Base-by-base conservation (phyloP, 2,329 filamentous ascomycete species). In the Metarhizium rileyi region DNA sequence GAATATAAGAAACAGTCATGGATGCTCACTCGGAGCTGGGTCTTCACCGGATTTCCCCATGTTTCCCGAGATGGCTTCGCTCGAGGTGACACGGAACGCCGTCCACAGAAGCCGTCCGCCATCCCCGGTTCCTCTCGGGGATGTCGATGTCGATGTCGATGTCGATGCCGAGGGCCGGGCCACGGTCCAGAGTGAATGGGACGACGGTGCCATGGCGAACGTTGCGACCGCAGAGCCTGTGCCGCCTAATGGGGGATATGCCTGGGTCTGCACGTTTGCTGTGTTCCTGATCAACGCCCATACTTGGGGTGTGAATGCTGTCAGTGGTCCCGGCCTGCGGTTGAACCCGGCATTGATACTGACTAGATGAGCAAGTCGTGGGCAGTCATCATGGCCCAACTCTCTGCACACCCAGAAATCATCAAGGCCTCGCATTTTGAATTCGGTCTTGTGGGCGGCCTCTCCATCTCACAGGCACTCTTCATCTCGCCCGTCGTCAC, bases 371-470 rank as follows among this genome's bases (percentile, higher is more conserved):
- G 10, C 18, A 64, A n/a, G 56, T 70, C 72, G 2, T 82, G 66
- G 57, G 75, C 71, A 5, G 73, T 83, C 26, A 81, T 80, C 56
- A 70, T 83, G 5, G 74, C 75, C 0, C 66, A 77, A 55, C 84
- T 80, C 57, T 69, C 82, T 7, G 59, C 68, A 14, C 71, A 71
- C 48, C 62, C 73, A 35, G 68, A 68, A 46, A 81, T 76, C 53
- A 69, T 75, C 0, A 69, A 69, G 2, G 75, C 78, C 1, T 75
- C 73, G 0, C 65, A 68, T 2, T 67, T 83, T 0, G 69, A 79
- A 22, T 83, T 76, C 54, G 79, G 80, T 25, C 76, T 83, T 52
- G 70, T 84, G 18, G 80, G 81, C 23, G 76, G 75, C 0, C 68
- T 84, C 0, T 75, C 70, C 30, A 75, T 81, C 50, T 74, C 71